A percentile compares a stretch with the other conserved stretches of the same genome.
These are phyloP conservation scores for Clohesyomyces aquaticus DNA, from an alignment of 495 filamentous ascomycete species.

Conservation along the genomic window DNA sequence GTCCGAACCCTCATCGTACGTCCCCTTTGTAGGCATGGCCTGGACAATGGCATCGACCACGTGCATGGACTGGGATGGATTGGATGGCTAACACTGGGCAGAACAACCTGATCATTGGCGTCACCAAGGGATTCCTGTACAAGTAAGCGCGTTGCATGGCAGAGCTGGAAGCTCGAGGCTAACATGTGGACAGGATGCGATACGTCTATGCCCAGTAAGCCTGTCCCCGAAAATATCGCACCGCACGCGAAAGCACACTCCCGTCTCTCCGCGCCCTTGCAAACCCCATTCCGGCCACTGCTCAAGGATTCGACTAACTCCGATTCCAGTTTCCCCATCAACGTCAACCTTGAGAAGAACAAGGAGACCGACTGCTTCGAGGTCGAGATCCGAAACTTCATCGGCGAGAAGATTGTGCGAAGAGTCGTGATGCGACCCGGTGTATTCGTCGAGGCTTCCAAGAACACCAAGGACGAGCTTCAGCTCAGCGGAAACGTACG, in stretches of 20 bases:
- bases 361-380: constrained; percentile 81
- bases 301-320: neutral
- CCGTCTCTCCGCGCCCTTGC: no score
- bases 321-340: constrained; percentile 81
- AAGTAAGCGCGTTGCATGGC: constrained; percentile 14
- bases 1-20: constrained; percentile 84
- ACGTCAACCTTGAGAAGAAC: constrained; percentile 99
- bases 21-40: neutral
- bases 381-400: constrained; percentile 99
- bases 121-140: constrained; percentile 99
- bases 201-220: constrained; percentile 91
- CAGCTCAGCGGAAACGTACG: constrained; percentile 77
- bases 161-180: neutral
- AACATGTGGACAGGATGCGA: constrained; percentile 77
- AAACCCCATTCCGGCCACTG: no score
- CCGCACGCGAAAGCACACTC: neutral
- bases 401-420: constrained; percentile 99
- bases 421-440: constrained; percentile 83
- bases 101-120: constrained; percentile 95
- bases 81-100: constrained; percentile 20
- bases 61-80: neutral
- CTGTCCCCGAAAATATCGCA: neutral
- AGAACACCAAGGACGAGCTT: constrained; percentile 96
- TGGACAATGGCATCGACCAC: neutral
- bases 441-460: constrained; percentile 85